Evolutionary conservation across 805 yeast genomes (phyloP), one percentile per base, ranked within the genome.

Genomic region (Kuraishia ogatae): DNA sequence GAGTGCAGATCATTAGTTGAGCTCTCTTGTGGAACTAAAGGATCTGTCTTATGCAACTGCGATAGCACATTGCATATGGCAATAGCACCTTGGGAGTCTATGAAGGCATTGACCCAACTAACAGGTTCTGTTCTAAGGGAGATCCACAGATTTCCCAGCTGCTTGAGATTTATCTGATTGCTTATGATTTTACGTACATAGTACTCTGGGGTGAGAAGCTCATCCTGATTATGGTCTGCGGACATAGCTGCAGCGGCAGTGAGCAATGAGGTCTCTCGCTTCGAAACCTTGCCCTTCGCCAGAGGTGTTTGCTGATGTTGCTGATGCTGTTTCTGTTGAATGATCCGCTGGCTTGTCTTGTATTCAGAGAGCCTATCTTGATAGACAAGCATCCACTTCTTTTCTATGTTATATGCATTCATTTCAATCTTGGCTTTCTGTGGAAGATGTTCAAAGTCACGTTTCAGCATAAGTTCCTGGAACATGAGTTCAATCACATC

Each of bases 351-450:
- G 54, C 63, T 63, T 60, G 85, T 82, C 62, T 85, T 86, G 62
- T 76, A 76, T 63, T 91, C 97, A 6, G 92, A 80, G 50, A 89
- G 77, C 23, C 86, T 83, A 67, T 91, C 97, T 67, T 92, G 97
- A 60, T 87, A 83, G 48, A 92, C 85, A 60, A 92, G 77, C 85
- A 89, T 84, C 96, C 97, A 91, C 70, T 93, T 93, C 62, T 90
- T 89, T 52, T 86, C 89, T 0, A 81, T 72, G 49, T 87, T 80
- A 65, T 87, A 91, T 61, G 79, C 80, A 63, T 82, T 76, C 87
- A 93, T 83, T 64, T 89, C 94, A 55, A 75, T 79, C 60, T 84
- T 84, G 2, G 94, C 96, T 53, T 80, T 81, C 24, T 81, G 81
- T 0, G 97, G 74, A 39, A 71, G 60, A 43, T 79, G 74, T 52